Evolutionary conservation across 768 basidiomycete genomes (phyloP), one percentile per base, ranked within the genome.

Genomic region (Tricholoma hemisulphureum): DNA sequence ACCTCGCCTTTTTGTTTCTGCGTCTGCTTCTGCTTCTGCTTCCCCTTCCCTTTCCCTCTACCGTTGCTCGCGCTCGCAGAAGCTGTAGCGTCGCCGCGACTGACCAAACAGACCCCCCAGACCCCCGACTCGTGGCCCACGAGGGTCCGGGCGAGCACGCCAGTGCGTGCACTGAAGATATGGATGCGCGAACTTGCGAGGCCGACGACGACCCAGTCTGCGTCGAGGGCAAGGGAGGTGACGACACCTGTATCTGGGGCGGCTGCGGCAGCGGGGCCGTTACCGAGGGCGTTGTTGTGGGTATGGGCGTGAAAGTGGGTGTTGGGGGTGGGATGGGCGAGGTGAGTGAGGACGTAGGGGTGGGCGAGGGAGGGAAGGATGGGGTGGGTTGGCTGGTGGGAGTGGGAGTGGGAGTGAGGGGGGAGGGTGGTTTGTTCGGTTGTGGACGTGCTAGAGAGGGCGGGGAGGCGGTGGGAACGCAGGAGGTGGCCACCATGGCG

Each of bases 101-200:
- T 82, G 50, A 95, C 84, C 24, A 98, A 80, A 54, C 87, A 84
- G 13, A 97, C 84, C 13, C 90, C 88, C 95, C 95, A 98, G 1
- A 97, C 95, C n/a, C 95, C 95, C 20, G 80, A 74, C 14, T 88
- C 86, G 70, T 97, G 95, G 0, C 95, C 95, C 8, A 83, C 77
- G 2, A 98, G 82, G 0, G 91, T 91, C 52, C 89, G 81, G 39
- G 82, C 80, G 51, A 91, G 83, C 2, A 88, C 82, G 0, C 95
- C 95, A 0, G 89, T 89, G 37, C 73, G 76, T 1, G 91, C 86
- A 60, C 88, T 88, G 74, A 93, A 98, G 9, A 98, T 79, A 65
- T 93, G 89, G 46, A 98, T 88, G 60, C 86, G 85, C 61, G 83
- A 81, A 68, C 89, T 95, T 8, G 91, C 90, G 62, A 97, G 87